Evolutionary conservation across 1,284 basidiomycete species (phyloP), one percentile per base, ranked within the genome.

Genomic region (Rhodotorula sp.): DNA sequence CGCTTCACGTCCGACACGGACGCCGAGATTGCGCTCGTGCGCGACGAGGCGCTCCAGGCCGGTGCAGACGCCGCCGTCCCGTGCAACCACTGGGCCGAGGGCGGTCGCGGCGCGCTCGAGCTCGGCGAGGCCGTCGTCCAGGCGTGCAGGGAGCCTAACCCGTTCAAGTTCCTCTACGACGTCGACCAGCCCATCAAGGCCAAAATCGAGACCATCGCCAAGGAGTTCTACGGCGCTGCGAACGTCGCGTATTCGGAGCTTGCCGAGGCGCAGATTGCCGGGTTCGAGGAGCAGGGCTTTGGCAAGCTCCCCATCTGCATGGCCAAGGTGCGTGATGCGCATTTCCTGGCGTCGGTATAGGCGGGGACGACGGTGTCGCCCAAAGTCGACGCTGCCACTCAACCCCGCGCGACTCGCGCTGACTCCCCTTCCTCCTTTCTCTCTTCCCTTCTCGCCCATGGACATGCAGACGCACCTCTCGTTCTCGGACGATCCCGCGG

Each of bases 61-160:
- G 96, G 97, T 63, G 96, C 97, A 39, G 94, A 99, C 82, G 93
- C 92, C 70, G 97, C 96, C 39, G 90, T 98, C 15, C 89, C 97
- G 67, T 92, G 91, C 80, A 96, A 92, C 84, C 96, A 98, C 85
- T 99, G 94, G 94, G 94, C 94, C 29, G 85, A 92, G 79, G 94
- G 94, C 79, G 94, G 95, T 67, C 88, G 87, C 57, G 95, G 94
- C 75, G 96, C 91, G 67, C 86, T 89, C 75, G 89, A 88, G 62
- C 88, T 97, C 74, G 94, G 94, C 27, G 88, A 96, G 79, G 92
- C 94, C 44, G 88, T 97, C 77, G 86, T 97, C 78, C 84, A 86
- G 36, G 88, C 89, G 53, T 97, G 94, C 83, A 72, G 76, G 64
- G 90, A 94, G 81, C 74, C 77, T 3, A 90, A 89, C 76, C 81